These are phyloP conservation scores for Chrysosporium keratinophilum DNA, from an alignment of 2,329 filamentous ascomycete genomes.

Conservation along the genomic window DNA sequence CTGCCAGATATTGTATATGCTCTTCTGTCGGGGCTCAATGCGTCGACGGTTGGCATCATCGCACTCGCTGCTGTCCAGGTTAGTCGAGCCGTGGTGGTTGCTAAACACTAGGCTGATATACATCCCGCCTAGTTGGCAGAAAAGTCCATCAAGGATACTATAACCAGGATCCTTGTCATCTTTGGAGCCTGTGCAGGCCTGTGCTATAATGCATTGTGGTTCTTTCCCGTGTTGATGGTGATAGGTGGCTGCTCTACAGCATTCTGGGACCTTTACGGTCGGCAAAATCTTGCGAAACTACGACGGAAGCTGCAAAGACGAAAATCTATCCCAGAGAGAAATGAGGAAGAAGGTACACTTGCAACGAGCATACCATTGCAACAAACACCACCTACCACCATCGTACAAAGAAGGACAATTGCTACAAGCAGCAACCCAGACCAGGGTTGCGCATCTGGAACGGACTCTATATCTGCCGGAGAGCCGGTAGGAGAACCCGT, in stretches of 20 bases:
- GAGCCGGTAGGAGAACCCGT: background rate
- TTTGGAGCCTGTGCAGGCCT: slow-evolving; percentile 54
- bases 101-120: background rate
- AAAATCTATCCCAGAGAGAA: slow-evolving; percentile 9
- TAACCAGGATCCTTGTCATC: slow-evolving; percentile 56
- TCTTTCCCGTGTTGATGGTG: slow-evolving; percentile 57
- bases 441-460: background rate
- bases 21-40: slow-evolving; percentile 60
- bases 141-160: slow-evolving; percentile 55
- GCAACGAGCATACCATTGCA: slow-evolving; percentile 10
- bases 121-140: slow-evolving; percentile 45
- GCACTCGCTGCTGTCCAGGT: slow-evolving; percentile 54
- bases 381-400: slow-evolving; percentile 1
- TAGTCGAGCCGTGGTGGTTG: background rate
- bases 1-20: slow-evolving; percentile 57
- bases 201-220: slow-evolving; percentile 64
- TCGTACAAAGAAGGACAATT: slow-evolving; percentile 15
- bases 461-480: background rate
- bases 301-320: slow-evolving; percentile 19
- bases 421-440: slow-evolving; percentile 11
- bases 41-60: slow-evolving; percentile 61
- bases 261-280: slow-evolving; percentile 47
- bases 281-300: slow-evolving; percentile 35
- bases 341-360: slow-evolving; percentile 14
- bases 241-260: slow-evolving; percentile 45